Evolutionary conservation across 176 grass and related monocot species (phyloP).

Genomic region (Eragrostis nindensis): DNA sequence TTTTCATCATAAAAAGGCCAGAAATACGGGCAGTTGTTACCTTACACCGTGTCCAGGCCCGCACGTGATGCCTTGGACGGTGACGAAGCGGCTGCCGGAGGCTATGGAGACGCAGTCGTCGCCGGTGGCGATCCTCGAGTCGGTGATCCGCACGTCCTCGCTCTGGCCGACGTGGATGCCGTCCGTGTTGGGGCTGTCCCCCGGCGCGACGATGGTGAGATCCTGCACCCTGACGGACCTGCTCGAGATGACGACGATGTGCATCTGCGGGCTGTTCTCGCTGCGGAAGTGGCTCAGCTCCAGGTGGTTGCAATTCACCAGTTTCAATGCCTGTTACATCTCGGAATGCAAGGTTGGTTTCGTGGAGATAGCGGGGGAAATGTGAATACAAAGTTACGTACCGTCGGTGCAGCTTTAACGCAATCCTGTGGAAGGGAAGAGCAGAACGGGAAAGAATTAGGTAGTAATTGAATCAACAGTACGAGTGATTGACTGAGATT

Average conservation of each 20-base stretch:
- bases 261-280: constrained; percentile 54
- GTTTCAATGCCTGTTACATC: constrained; percentile 12
- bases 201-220: constrained; percentile 49
- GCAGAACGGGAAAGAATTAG: background rate
- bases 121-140: constrained; percentile 33
- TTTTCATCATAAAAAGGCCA: too few species aligned
- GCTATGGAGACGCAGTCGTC: constrained; percentile 73
- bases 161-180: constrained; percentile 54
- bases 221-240: background rate
- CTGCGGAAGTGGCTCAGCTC: constrained; percentile 33
- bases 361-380: background rate
- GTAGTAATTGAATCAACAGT: background rate
- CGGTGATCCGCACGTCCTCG: constrained; percentile 33
- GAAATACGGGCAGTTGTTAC: constrained; percentile 1
- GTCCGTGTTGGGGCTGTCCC: constrained; percentile 66
- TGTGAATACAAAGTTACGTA: background rate
- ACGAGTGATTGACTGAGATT: too few species aligned
- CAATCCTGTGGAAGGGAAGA: background rate
- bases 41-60: constrained; percentile 68
- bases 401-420: constrained; percentile 27
- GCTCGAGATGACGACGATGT: constrained; percentile 41
- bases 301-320: constrained; percentile 25
- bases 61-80: constrained; percentile 41
- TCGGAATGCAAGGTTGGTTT: background rate
- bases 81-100: constrained; percentile 42